These are phyloP conservation scores for Aspergillus aculeatus DNA, from an alignment of 2,329 filamentous ascomycete genomes.

Conservation along the genomic window DNA sequence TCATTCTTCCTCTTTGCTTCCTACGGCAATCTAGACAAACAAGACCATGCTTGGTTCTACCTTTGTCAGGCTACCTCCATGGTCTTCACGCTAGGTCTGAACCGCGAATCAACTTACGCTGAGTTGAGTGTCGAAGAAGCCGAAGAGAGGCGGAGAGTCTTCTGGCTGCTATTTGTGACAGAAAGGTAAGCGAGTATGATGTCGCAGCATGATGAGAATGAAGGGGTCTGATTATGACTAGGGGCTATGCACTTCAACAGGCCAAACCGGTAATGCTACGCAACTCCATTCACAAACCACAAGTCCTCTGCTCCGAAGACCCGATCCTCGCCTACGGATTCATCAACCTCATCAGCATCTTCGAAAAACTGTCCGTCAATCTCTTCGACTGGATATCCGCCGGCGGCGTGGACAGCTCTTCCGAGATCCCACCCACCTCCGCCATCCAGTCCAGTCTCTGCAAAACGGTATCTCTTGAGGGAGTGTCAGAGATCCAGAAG, in stretches of 20 bases:
- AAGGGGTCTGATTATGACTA: conserved; percentile 26
- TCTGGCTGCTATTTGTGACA: conserved; percentile 70
- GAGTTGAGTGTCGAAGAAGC: conserved; percentile 52
- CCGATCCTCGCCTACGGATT: conserved; percentile 42
- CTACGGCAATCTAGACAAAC: conserved; percentile 68
- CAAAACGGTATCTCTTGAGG: conserved; percentile 56
- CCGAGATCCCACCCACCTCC: conserved; percentile 31
- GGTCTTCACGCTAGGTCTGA: conserved; percentile 43
- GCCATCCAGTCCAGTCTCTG: conserved; percentile 54
- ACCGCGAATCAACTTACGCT: conserved; percentile 53
- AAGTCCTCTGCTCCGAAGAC: conserved; percentile 60
- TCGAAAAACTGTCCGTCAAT: conserved; percentile 38
- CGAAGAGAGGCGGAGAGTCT: conserved; percentile 64
- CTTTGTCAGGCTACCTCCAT: conserved; percentile 74
- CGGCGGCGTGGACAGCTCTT: conserved; percentile 31
- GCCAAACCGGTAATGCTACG: conserved; percentile 69
- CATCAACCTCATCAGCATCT: conserved; percentile 41
- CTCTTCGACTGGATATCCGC: conserved; percentile 42
- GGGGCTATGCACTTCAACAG: conserved; percentile 70
- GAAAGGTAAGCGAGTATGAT: conserved; percentile 56
- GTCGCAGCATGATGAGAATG: background rate
- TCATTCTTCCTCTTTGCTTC: conserved; percentile 77
- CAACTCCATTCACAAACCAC: conserved; percentile 63
- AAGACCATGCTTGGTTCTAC: conserved; percentile 77
- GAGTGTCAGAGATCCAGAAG: conserved; percentile 63